Conservation (phyloP, 495 filamentous ascomycete genomes). For the Tuber brumale region DNA sequence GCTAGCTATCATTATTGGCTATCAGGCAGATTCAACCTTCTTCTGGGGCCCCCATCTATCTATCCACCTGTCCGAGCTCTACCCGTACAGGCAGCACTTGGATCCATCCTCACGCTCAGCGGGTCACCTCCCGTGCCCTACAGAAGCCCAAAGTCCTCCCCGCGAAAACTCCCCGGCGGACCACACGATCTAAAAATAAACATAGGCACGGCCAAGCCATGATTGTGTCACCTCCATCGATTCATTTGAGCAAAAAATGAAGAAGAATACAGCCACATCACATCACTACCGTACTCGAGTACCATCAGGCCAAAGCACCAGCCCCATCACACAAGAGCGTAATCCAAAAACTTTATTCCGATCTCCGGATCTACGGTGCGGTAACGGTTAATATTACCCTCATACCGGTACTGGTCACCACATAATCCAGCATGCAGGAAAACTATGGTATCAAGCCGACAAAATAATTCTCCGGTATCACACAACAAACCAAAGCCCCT, state of each 20-base stretch:
- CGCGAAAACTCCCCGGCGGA: not conserved
- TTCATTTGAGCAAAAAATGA: not conserved
- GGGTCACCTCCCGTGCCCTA: not conserved
- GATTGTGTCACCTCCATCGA: not conserved
- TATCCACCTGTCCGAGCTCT: not conserved
- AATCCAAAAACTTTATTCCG: not conserved
- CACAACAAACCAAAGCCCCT: not conserved
- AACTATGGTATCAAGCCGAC: not conserved
- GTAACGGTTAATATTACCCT: not conserved
- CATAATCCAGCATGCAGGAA: not conserved
- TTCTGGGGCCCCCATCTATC: not conserved
- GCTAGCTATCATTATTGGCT: no score
- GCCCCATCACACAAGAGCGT: not conserved
- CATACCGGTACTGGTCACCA: not conserved
- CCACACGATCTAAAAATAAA: not conserved
- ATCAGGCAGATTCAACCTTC: not conserved
- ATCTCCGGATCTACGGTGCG: not conserved
- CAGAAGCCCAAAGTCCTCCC: not conserved
- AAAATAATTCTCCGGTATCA: not conserved
- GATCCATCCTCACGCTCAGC: not conserved
- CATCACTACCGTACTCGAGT: no score
- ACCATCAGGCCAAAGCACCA: not conserved
- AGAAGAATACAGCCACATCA: not conserved
- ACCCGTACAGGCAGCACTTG: not conserved
- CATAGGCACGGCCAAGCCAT: not conserved